These are phyloP conservation scores for Mesotaenium endlicherianum DNA, from an alignment of 139 green algal species.

Conservation along the genomic window DNA sequence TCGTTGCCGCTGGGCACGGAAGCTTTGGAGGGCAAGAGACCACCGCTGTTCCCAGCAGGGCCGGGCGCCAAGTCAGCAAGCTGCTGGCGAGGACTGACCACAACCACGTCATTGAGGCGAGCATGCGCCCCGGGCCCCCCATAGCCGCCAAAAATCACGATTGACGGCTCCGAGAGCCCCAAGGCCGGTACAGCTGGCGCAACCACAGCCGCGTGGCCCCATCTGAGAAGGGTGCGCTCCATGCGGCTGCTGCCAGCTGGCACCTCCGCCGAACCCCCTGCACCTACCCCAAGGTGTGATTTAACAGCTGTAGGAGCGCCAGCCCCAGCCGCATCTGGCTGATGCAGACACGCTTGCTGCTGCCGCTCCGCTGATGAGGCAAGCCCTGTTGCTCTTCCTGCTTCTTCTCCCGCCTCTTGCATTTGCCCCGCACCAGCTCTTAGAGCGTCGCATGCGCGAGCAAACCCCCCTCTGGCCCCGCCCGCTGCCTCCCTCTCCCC, in stretches of 20 bases:
- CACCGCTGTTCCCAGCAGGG: too few relatives aligned
- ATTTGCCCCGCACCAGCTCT: too few relatives aligned
- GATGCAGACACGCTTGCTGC: too few relatives aligned
- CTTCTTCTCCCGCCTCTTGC: too few relatives aligned
- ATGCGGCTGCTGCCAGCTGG: not conserved
- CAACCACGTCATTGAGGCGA: not conserved
- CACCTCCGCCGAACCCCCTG: constrained; percentile 10
- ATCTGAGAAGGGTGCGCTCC: constrained; percentile 2
- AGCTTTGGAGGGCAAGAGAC: too few relatives aligned
- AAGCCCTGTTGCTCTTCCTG: not conserved
- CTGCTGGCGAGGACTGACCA: not conserved
- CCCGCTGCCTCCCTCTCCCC: not conserved
- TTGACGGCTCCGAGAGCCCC: not conserved
- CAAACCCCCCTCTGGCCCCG: not conserved
- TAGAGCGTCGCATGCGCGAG: too few relatives aligned
- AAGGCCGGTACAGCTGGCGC: not conserved
- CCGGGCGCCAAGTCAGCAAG: too few relatives aligned
- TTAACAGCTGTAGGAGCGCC: too few relatives aligned
- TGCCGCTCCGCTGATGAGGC: not conserved
- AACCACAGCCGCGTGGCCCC: constrained; percentile 18
- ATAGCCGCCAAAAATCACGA: constrained; percentile 30
- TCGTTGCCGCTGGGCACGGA: too few relatives aligned
- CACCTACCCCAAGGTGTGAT: too few relatives aligned
- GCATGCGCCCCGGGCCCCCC: not conserved
- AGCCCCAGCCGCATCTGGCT: too few relatives aligned